phyloP scores from a whole-genome alignment of 768 basidiomycete genomes.

The Mycena kentingensis region DNA sequence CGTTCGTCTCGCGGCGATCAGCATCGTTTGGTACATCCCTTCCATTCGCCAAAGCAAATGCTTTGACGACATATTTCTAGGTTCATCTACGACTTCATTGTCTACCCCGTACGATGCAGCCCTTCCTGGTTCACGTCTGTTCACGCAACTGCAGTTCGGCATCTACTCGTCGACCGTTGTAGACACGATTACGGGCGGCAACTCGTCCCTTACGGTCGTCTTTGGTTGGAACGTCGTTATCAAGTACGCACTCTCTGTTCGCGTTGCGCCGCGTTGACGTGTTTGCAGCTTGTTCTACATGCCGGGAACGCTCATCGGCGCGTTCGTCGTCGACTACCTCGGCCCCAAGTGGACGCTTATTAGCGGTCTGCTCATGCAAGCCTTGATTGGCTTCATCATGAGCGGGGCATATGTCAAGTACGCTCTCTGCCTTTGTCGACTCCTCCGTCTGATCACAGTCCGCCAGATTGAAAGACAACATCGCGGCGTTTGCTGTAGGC shows the following conservation, averaged over 20 bases:
- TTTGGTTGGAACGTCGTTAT: conserved; percentile 88
- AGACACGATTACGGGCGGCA: conserved; percentile 59
- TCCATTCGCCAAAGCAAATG: neutral
- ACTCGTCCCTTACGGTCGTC: conserved; percentile 53
- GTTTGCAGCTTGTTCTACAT: conserved; percentile 39
- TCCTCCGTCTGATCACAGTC: neutral
- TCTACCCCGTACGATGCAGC: conserved; percentile 46
- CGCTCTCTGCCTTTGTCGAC: conserved; percentile 15
- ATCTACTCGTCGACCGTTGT: conserved; percentile 81
- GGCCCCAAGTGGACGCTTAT: conserved; percentile 70
- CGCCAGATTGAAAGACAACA: conserved; percentile 55
- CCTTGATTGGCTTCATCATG: conserved; percentile 86
- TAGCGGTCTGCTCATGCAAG: conserved; percentile 64
- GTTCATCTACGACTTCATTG: conserved; percentile 84
- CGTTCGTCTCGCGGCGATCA: conserved; percentile 69
- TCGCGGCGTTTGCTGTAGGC: conserved; percentile 75
- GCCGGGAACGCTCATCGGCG: conserved; percentile 65
- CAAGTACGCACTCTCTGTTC: conserved; percentile 50
- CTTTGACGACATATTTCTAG: too few species aligned
- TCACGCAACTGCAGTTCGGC: conserved; percentile 56
- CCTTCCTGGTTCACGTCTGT: neutral
- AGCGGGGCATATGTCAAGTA: conserved; percentile 71
- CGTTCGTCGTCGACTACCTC: conserved; percentile 73
- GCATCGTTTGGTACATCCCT: conserved; percentile 64
- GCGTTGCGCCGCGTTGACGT: neutral